Evolutionary conservation across 441 rosid genomes (phyloP).

Genomic region (Pelargonium citronellum): DNA sequence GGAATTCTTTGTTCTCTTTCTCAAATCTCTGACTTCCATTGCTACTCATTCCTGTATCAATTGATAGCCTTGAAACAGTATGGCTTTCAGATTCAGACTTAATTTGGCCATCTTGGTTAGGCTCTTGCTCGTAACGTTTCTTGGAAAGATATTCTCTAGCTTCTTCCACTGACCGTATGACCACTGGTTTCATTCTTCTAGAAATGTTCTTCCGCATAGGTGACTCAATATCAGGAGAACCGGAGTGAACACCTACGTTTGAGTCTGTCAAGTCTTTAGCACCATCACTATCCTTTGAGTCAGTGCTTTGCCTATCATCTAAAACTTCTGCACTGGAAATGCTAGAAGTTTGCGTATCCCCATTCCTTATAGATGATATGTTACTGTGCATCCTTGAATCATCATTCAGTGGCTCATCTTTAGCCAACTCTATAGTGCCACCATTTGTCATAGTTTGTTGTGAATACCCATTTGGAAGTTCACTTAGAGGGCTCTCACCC

Average conservation of each 20-base stretch:
- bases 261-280: conserved; percentile 18
- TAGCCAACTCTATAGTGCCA: conserved; percentile 17
- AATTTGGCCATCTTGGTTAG: conserved; percentile 25
- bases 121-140: conserved; percentile 27
- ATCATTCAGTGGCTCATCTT: conserved; percentile 22
- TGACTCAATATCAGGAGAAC: no score
- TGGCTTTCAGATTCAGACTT: conserved; percentile 25
- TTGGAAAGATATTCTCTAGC: conserved; percentile 72
- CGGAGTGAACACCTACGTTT: conserved; percentile 25
- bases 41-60: conserved; percentile 22
- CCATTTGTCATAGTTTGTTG: conserved; percentile 20
- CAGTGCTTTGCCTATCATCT: conserved; percentile 22
- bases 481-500: conserved; percentile 20
- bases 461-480: conserved; percentile 20
- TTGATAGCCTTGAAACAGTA: conserved; percentile 19
- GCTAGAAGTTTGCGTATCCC: conserved; percentile 25
- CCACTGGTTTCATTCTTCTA: conserved; percentile 38
- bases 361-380: conserved; percentile 28
- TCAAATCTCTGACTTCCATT: conserved; percentile 25
- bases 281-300: conserved; percentile 18
- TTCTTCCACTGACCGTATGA: conserved; percentile 72
- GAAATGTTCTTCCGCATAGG: conserved; percentile 18
- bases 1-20: conserved; percentile 25
- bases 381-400: conserved; percentile 23
- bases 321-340: conserved; percentile 22